These are phyloP conservation scores for Chlorella variabilis DNA, from an alignment of 163 green algal genomes.

Conservation along the genomic window DNA sequence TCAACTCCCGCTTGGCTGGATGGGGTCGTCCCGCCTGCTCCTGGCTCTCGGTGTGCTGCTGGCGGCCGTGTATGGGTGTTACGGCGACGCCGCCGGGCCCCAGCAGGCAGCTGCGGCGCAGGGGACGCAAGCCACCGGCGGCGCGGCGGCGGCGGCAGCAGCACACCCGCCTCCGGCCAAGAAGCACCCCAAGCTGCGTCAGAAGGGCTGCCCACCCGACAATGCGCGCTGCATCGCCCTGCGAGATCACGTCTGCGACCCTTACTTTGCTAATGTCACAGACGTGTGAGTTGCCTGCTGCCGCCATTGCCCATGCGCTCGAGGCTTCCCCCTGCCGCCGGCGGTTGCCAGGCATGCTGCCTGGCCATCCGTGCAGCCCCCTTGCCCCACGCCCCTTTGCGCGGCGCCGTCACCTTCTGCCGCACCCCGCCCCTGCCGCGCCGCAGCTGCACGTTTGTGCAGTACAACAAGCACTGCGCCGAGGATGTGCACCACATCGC, in stretches of 20 bases:
- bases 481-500: conserved; percentile 52
- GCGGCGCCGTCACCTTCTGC: too few relatives aligned
- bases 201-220: not conserved
- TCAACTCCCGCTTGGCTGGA: too few relatives aligned
- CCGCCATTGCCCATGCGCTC: too few relatives aligned
- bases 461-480: conserved; percentile 33
- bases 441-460: conserved; percentile 52
- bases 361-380: too few relatives aligned
- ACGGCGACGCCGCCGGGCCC: not conserved
- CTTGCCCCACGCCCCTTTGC: too few relatives aligned
- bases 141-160: not conserved
- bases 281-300: conserved; percentile 16
- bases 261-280: conserved; percentile 16
- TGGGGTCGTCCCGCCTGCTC: not conserved
- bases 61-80: not conserved
- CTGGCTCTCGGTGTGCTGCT: not conserved
- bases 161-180: not conserved
- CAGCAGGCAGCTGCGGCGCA: not conserved
- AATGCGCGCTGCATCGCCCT: conserved; percentile 24
- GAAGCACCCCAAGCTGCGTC: not conserved
- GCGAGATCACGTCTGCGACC: conserved; percentile 12
- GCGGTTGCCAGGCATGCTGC: too few relatives aligned
- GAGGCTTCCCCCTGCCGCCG: too few relatives aligned
- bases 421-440: too few relatives aligned
- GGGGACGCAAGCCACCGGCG: not conserved